Percentiles rank a stretch among this genome's conserved stretches.
phyloP scores from a whole-genome alignment of 306 rosid species.

The Cicer arietinum region DNA sequence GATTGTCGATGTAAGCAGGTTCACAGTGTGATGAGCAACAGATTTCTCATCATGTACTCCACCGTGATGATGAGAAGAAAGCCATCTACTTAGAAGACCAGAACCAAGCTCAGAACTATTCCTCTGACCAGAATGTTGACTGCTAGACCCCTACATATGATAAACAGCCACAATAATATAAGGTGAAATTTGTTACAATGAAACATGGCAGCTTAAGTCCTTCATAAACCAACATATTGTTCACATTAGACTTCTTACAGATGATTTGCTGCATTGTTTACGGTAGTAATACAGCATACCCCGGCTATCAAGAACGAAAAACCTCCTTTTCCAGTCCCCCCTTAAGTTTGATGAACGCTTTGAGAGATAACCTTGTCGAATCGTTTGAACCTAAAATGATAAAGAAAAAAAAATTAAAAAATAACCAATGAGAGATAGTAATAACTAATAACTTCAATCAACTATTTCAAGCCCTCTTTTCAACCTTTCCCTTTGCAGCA shows the following conservation, averaged over 20 bases:
- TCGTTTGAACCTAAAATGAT: conserved; percentile 85
- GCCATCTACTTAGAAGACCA: conserved; percentile 98
- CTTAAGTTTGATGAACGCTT: conserved; percentile 97
- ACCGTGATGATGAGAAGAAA: conserved; percentile 96
- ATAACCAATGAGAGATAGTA: conserved; percentile 27
- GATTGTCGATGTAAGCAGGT: conserved; percentile 96
- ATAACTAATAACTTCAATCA: conserved; percentile 18
- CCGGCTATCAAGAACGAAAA: conserved; percentile 98
- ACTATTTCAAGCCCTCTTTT: conserved; percentile 31
- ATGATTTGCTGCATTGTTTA: conserved; percentile 88
- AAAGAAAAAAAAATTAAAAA: conserved; percentile 17
- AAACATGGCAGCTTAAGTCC: conserved; percentile 31
- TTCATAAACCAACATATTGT: conserved; percentile 41
- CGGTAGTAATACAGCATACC: conserved; percentile 99
- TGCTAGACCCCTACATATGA: conserved; percentile 71
- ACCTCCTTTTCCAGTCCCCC: conserved; percentile 99
- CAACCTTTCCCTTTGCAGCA: conserved; percentile 99
- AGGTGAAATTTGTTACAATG: conserved; percentile 34
- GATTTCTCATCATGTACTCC: conserved; percentile 99
- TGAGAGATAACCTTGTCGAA: conserved; percentile 99
- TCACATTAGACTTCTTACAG: conserved; percentile 65
- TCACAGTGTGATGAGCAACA: conserved; percentile 98
- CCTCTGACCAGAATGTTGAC: conserved; percentile 91
- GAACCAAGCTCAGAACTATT: conserved; percentile 99
- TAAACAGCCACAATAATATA: conserved; percentile 41